phyloP scores from a whole-genome alignment of 495 filamentous ascomycete species.

The Neurospora hispaniola region DNA sequence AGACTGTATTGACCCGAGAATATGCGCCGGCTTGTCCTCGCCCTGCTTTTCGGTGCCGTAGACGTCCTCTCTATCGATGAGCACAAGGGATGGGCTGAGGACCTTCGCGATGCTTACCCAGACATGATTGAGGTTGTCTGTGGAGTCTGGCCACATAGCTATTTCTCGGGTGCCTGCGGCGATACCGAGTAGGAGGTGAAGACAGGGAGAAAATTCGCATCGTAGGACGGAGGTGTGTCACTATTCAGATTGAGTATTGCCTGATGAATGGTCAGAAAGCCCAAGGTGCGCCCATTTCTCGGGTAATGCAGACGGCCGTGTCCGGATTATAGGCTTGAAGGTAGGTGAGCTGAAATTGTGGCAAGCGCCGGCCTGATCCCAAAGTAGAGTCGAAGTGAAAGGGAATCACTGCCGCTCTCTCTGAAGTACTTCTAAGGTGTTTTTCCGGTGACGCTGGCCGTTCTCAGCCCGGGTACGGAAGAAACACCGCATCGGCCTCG shows the following conservation, averaged over 20 bases:
- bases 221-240: neutral
- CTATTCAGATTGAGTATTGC: no score
- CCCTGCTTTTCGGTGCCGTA: neutral
- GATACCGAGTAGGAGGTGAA: neutral
- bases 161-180: neutral
- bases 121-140: neutral
- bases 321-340: neutral
- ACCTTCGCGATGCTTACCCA: neutral
- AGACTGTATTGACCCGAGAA: neutral
- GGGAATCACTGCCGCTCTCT: no score
- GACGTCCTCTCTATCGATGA: neutral
- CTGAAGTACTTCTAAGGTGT: no score
- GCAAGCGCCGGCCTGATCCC: no score
- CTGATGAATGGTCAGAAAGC: neutral
- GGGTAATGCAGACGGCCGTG: neutral
- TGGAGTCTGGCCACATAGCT: neutral
- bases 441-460: no score
- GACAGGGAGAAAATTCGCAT: neutral
- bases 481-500: neutral
- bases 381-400: no score
- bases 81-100: neutral
- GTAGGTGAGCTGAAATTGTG: neutral
- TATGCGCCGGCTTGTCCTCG: neutral
- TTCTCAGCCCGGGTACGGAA: neutral
- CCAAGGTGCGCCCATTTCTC: neutral